Conservation (phyloP, 2,329 filamentous ascomycete species). For the Hymenoscyphus repandus region DNA sequence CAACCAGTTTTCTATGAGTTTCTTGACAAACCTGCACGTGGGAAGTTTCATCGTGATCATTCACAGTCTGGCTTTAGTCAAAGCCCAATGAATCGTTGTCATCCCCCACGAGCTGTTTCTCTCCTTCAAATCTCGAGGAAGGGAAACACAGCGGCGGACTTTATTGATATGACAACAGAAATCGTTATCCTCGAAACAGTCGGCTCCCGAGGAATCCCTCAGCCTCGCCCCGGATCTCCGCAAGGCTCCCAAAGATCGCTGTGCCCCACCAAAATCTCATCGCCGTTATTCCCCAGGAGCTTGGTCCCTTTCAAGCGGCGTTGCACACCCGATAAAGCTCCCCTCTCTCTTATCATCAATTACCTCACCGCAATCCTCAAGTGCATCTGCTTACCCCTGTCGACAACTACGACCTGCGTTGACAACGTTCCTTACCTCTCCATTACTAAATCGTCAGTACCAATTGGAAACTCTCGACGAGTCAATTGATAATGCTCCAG, state of each 20-base stretch:
- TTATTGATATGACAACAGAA: no score
- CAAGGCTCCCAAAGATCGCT: neutral
- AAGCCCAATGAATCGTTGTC: no score
- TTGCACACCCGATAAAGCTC: conserved; percentile 11
- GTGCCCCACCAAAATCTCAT: no score
- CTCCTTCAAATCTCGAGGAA: no score
- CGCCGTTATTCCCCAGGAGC: neutral
- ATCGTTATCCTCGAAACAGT: no score
- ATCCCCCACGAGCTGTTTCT: no score
- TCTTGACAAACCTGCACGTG: no score
- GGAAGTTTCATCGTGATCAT: no score
- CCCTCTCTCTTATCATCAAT: conserved; percentile 6
- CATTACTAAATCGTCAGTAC: conserved; percentile 18
- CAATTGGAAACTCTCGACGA: conserved; percentile 5
- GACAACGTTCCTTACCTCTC: conserved; percentile 16
- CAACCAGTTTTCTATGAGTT: no score
- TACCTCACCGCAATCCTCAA: conserved; percentile 11
- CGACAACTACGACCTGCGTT: neutral
- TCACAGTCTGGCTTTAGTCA: no score
- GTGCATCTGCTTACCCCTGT: neutral
- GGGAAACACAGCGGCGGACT: no score
- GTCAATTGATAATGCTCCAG: neutral
- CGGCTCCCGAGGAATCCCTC: neutral
- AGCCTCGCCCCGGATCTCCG: neutral
- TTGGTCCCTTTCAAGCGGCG: no score